A percentile compares a stretch with the other conserved stretches of the same genome.
Evolutionary conservation across 139 green algal species (phyloP).

Genomic region (Zygnema circumcarinatum): DNA sequence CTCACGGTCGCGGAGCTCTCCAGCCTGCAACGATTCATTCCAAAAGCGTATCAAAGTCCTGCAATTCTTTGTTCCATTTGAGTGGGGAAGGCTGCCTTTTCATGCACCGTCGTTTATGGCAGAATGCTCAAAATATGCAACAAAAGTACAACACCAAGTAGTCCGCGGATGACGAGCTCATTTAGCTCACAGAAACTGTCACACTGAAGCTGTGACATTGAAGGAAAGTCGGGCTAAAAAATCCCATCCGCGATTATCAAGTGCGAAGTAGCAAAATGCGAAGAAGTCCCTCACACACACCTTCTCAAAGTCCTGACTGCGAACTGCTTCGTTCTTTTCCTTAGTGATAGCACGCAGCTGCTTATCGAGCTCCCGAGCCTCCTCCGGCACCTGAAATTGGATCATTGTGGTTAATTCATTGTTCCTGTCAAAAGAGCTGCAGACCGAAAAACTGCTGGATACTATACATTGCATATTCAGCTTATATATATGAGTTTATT

Average conservation of each 20-base stretch:
- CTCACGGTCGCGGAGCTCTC: slow-evolving; percentile 91
- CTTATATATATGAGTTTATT: too few relatives aligned
- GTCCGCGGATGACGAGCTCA: too few relatives aligned
- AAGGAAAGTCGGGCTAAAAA: too few relatives aligned
- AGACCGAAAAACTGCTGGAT: not conserved
- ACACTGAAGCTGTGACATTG: too few relatives aligned
- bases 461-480: not conserved
- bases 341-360: slow-evolving; percentile 91
- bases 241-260: not conserved
- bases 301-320: slow-evolving; percentile 96
- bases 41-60: too few relatives aligned
- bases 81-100: too few relatives aligned
- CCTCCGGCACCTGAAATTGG: slow-evolving; percentile 86
- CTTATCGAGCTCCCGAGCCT: slow-evolving; percentile 92
- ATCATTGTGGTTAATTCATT: too few relatives aligned
- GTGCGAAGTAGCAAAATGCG: not conserved
- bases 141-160: too few relatives aligned
- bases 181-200: too few relatives aligned
- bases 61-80: too few relatives aligned
- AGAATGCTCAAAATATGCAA: too few relatives aligned
- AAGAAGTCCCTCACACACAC: not conserved
- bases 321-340: slow-evolving; percentile 97
- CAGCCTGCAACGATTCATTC: slow-evolving; percentile 68
- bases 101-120: too few relatives aligned
- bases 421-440: not conserved